A percentile compares a stretch with the other conserved stretches of the same genome.
Evolutionary conservation across 1,139 yeast species (phyloP).

Genomic region (Zygosaccharomyces sapae): DNA sequence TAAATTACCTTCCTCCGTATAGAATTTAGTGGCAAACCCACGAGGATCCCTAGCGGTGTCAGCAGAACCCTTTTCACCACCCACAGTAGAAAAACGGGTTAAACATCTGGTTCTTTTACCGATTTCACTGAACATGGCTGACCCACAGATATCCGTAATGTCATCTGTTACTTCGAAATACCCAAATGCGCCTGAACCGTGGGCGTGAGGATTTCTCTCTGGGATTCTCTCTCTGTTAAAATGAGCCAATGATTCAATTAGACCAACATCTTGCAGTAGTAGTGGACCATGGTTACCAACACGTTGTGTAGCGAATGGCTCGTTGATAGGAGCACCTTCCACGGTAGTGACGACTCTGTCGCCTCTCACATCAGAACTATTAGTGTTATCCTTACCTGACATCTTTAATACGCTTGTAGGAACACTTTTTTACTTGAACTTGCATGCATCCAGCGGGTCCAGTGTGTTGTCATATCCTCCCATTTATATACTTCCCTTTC

Average conservation of each 20-base stretch:
- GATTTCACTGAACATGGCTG: constrained; percentile 45
- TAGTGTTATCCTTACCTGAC: constrained; percentile 18
- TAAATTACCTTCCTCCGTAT: constrained; percentile 56
- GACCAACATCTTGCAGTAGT: constrained; percentile 52
- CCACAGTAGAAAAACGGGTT: constrained; percentile 57
- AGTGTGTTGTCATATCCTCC: no score
- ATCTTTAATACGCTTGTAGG: no score
- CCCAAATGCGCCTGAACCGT: constrained; percentile 62
- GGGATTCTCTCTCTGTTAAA: constrained; percentile 61
- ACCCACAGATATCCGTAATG: constrained; percentile 48
- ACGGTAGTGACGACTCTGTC: constrained; percentile 49
- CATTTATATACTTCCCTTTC: not conserved
- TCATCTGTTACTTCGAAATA: constrained; percentile 58
- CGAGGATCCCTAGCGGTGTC: constrained; percentile 59
- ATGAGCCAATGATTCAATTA: constrained; percentile 55
- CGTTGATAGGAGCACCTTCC: constrained; percentile 62
- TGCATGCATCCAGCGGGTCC: no score
- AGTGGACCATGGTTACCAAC: constrained; percentile 54
- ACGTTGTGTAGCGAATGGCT: constrained; percentile 65
- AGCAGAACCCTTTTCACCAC: constrained; percentile 55
- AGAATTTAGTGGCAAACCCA: constrained; percentile 55
- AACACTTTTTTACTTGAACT: no score
- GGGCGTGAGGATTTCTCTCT: constrained; percentile 62
- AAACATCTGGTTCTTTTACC: constrained; percentile 49
- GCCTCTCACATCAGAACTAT: constrained; percentile 27